Base-by-base conservation (phyloP, 305 asterid genomes). In the Rubia occidens region DNA sequence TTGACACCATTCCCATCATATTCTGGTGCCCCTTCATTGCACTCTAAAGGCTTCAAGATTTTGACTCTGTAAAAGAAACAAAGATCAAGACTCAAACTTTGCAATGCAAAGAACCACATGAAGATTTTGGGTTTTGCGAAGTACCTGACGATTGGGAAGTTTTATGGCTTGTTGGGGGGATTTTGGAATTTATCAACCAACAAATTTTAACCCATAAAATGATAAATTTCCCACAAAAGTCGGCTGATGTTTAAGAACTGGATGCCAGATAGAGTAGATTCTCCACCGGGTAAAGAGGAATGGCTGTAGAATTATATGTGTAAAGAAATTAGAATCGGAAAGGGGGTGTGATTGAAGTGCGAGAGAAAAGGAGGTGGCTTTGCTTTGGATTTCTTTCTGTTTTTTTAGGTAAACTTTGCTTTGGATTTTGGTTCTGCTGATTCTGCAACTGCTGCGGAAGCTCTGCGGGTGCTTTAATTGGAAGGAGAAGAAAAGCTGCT, bases 1-100 rank as follows among this genome's bases (percentile, higher is more conserved):
- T 70, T 58, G 90, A 72, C 78, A 79, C 78, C 29, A 77, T 68
- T 64, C 69, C 82, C 32, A 80, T 11, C 78, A 76, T 81, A 82
- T 82, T 29, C n/a, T 40, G 51, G 44, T 71, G 82, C 11, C 56
- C 20, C 66, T 44, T 78, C 67, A 74, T 65, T 26, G 58, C 58
- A 51, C 58, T 51, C 58, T 17, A 17, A 17, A 17, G 21, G 10
- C 56, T 51, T 15, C 56, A 51, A 51, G 11, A 9, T 51, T 17
- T 17, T 51, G 3, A 5, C n/a, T 29, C 70, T 67, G 70, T 21
- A 15, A 29, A 47, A 49, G 68, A 29, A 49, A 67, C 71, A 49
- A 29, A 47, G 14, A n/a, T 45, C 14, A 66, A 15, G 60, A 26
- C 53, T 66, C 70, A 47, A 40, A 47, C 54, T 15, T 17, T 17